phyloP scores from a whole-genome alignment of 306 rosid genomes.

The Sesbania bispinosa region DNA sequence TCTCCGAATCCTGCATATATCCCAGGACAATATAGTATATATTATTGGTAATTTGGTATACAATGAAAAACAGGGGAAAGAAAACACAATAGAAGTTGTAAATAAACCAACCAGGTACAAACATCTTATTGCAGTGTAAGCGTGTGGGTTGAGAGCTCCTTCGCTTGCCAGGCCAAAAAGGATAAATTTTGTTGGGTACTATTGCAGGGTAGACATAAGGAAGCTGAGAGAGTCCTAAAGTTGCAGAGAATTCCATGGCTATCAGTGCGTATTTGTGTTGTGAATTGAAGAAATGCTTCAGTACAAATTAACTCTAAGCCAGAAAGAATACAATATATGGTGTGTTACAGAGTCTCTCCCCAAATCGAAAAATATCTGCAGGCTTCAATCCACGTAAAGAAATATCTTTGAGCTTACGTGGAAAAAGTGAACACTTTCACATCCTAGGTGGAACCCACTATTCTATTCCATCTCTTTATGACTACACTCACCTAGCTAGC shows the following conservation, averaged over 20 bases:
- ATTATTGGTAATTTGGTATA: neutral
- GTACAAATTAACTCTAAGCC: no score
- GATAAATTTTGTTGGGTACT: conserved; percentile 35
- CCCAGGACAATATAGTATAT: neutral
- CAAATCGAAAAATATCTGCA: conserved; percentile 36
- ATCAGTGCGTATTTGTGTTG: neutral
- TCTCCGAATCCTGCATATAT: conserved; percentile 89
- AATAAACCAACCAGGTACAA: conserved; percentile 79
- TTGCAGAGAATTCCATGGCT: conserved; percentile 66
- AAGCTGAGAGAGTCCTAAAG: conserved; percentile 45
- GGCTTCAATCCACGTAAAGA: conserved; percentile 6
- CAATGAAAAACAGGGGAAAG: neutral
- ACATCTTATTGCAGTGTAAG: conserved; percentile 79
- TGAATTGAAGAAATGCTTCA: conserved; percentile 2
- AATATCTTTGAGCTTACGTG: conserved; percentile 40
- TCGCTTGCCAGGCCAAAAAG: conserved; percentile 41
- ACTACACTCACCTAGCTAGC: no score
- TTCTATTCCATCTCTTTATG: neutral
- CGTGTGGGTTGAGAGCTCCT: conserved; percentile 43
- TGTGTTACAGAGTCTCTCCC: conserved; percentile 15
- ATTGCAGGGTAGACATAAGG: conserved; percentile 50
- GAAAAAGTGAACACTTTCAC: neutral
- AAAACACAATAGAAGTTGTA: neutral
- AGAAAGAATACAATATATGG: neutral
- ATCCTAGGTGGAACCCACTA: conserved; percentile 31